phyloP scores from a whole-genome alignment of 371 early-diverging fungal genomes.

The Rhizopus delemar region DNA sequence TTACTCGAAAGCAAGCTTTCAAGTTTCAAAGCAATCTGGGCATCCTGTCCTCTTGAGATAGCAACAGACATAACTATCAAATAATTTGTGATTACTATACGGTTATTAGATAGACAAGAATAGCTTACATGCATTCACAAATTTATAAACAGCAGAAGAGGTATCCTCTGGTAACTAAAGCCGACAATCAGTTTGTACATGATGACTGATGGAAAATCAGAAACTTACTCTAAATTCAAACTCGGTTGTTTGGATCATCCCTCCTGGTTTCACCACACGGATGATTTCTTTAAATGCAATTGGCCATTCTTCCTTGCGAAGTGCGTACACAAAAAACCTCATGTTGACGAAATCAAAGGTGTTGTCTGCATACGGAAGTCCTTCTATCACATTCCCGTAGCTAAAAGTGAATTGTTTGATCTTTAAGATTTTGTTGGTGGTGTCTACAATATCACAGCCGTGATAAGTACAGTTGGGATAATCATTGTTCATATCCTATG shows the following conservation, averaged over 20 bases:
- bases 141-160: no score
- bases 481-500: conserved; percentile 31
- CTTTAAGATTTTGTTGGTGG: conserved; percentile 33
- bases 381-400: conserved; percentile 35
- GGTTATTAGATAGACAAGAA: no score
- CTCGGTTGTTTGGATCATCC: conserved; percentile 43
- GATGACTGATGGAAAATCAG: no score
- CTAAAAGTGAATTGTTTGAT: conserved; percentile 14
- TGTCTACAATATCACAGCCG: conserved; percentile 38
- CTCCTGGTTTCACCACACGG: conserved; percentile 26
- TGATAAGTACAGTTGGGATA: conserved; percentile 44
- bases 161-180: no score
- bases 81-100: no score
- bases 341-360: conserved; percentile 31
- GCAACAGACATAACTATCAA: no score
- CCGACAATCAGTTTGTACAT: no score
- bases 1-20: no score
- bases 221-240: conserved; percentile 18
- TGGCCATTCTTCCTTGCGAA: conserved; percentile 30
- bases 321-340: conserved; percentile 23
- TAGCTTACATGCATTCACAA: no score
- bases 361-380: conserved; percentile 29
- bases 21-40: no score
- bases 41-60: no score
- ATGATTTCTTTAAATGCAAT: conserved; percentile 21